phyloP scores from a whole-genome alignment of 2,329 filamentous ascomycete species.

The Tolypocladium nubicola region DNA sequence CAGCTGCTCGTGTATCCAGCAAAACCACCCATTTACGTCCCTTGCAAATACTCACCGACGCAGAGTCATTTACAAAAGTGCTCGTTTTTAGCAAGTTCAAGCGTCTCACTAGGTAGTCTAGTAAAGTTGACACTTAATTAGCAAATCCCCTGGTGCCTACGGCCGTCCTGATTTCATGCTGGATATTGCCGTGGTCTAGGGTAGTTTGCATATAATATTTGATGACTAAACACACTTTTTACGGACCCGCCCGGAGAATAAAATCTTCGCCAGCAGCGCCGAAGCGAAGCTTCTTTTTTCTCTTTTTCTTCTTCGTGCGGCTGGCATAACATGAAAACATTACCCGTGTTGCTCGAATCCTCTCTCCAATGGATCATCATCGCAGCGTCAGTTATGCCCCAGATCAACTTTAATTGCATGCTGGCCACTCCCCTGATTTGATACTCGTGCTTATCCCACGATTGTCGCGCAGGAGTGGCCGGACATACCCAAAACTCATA shows the following conservation, averaged over 20 bases:
- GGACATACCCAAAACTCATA: constrained; percentile 26
- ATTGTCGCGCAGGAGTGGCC: constrained; percentile 24
- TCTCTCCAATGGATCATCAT: constrained; percentile 38
- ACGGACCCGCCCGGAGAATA: constrained; percentile 10
- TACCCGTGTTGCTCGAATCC: constrained; percentile 75
- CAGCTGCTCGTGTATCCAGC: too few relatives aligned
- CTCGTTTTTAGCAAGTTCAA: too few relatives aligned
- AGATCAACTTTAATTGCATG: constrained; percentile 73
- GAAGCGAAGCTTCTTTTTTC: constrained; percentile 25
- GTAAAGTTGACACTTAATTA: too few relatives aligned
- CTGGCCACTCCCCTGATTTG: constrained; percentile 40
- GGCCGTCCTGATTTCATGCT: too few relatives aligned
- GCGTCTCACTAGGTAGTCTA: too few relatives aligned
- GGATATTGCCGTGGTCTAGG: background rate
- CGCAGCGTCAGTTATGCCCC: constrained; percentile 69
- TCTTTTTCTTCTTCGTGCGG: constrained; percentile 65
- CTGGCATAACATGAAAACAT: constrained; percentile 57
- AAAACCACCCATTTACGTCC: too few relatives aligned
- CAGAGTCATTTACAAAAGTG: too few relatives aligned
- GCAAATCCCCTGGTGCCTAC: too few relatives aligned
- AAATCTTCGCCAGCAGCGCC: constrained; percentile 13
- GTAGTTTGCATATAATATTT: background rate
- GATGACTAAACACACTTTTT: constrained; percentile 12
- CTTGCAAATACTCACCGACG: too few relatives aligned
- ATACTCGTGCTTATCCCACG: constrained; percentile 17